These are phyloP conservation scores for Aquanectria penicillioides DNA, from an alignment of 2,329 filamentous ascomycete species.

Conservation along the genomic window DNA sequence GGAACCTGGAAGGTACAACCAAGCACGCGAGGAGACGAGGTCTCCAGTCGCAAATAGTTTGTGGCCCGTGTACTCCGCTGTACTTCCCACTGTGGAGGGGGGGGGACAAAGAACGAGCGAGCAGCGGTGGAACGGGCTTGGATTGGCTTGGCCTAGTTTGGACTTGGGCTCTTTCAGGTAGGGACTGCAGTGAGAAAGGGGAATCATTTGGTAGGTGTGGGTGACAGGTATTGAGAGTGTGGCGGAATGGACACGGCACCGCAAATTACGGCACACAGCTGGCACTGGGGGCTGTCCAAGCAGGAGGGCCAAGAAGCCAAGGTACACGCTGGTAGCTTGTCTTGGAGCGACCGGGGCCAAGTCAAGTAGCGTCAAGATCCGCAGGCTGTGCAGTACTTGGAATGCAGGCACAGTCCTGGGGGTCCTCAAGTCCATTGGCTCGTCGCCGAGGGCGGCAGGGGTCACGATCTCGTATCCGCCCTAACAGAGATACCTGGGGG, in stretches of 20 bases:
- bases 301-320: neutral
- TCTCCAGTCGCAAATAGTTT: conserved; percentile 30
- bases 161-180: conserved; percentile 9
- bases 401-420: conserved; percentile 28
- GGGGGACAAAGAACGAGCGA: conserved; percentile 31
- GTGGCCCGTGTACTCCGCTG: conserved; percentile 23
- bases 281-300: conserved; percentile 6
- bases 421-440: conserved; percentile 26
- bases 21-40: conserved; percentile 20
- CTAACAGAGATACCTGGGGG: conserved; percentile 41
- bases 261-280: conserved; percentile 22
- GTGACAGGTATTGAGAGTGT: conserved; percentile 1
- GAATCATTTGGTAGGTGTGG: conserved; percentile 13
- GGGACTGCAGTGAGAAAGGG: conserved; percentile 30
- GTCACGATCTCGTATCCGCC: conserved; percentile 42
- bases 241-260: conserved; percentile 19
- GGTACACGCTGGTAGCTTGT: conserved; percentile 36
- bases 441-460: conserved; percentile 25
- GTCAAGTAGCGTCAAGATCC: conserved; percentile 25
- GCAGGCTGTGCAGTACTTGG: conserved; percentile 42
- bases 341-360: conserved; percentile 19
- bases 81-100: neutral
- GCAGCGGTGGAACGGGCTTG: conserved; percentile 19
- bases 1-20: conserved; percentile 23
- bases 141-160: conserved; percentile 36